These are phyloP conservation scores for Cutaneotrichosporon sp. DNA, from an alignment of 1,284 basidiomycete species.

Conservation along the genomic window DNA sequence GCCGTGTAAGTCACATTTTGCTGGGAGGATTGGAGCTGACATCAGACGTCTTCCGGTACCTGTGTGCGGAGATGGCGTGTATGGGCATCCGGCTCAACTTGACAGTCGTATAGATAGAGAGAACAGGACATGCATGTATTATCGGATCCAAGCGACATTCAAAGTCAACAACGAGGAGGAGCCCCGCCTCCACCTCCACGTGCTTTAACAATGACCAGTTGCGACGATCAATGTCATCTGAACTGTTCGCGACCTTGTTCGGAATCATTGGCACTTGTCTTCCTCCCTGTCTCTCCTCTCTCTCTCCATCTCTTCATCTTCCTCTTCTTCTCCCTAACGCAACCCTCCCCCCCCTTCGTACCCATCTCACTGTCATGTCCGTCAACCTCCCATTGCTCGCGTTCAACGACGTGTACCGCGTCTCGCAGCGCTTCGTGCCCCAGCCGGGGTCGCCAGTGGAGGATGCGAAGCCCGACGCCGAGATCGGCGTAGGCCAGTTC, in stretches of 20 bases:
- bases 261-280: not conserved
- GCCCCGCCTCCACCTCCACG: not conserved
- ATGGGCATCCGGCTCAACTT: conserved; percentile 59
- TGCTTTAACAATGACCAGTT: not conserved
- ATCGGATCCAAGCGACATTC: too few species aligned
- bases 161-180: too few species aligned
- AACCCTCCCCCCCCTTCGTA: not conserved
- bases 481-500: conserved; percentile 55
- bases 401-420: conserved; percentile 58
- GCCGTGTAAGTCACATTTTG: conserved; percentile 60
- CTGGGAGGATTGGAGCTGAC: conserved; percentile 17
- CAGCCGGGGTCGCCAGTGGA: conserved; percentile 38
- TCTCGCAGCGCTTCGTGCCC: conserved; percentile 58
- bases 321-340: not conserved
- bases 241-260: too few species aligned
- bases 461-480: conserved; percentile 15
- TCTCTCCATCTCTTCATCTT: not conserved
- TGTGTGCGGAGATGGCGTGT: conserved; percentile 60
- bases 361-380: conserved; percentile 17
- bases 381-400: conserved; percentile 44
- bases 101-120: conserved; percentile 34
- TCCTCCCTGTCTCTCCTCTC: not conserved
- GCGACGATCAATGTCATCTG: not conserved
- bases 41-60: conserved; percentile 45
- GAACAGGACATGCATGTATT: conserved; percentile 6